Conservation (phyloP, 768 basidiomycete species). For the Agaricus subrufescens region DNA sequence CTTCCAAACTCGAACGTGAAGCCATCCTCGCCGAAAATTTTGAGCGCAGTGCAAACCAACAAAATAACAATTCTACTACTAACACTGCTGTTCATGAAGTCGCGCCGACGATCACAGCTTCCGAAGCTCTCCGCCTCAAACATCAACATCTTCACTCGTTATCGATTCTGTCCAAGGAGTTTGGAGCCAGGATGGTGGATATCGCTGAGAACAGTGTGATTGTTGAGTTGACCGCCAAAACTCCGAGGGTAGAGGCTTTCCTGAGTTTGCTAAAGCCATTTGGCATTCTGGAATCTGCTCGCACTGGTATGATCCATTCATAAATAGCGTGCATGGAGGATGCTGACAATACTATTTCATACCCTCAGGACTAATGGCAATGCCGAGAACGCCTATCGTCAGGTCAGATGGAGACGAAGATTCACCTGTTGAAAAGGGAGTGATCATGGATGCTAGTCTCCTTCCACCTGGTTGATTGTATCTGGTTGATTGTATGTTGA, state of each 20-base stretch:
- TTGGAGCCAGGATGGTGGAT: slow-evolving; percentile 91
- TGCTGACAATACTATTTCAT: slow-evolving; percentile 1
- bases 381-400: slow-evolving; percentile 90
- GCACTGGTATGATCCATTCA: slow-evolving; percentile 64
- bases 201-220: slow-evolving; percentile 93
- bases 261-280: slow-evolving; percentile 88
- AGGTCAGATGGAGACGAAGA: slow-evolving; percentile 56
- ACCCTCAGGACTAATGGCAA: slow-evolving; percentile 84
- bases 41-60: slow-evolving; percentile 52
- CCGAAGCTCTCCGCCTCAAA: slow-evolving; percentile 83
- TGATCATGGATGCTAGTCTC: slow-evolving; percentile 80
- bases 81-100: slow-evolving; percentile 1
- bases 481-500: slow-evolving; percentile 49
- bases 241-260: slow-evolving; percentile 88
- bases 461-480: slow-evolving; percentile 79
- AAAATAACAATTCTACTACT: slow-evolving; percentile 8
- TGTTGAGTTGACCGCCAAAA: slow-evolving; percentile 93
- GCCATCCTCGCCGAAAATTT: slow-evolving; percentile 71
- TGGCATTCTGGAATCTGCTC: slow-evolving; percentile 91
- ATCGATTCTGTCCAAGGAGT: slow-evolving; percentile 77
- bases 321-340: background rate
- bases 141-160: slow-evolving; percentile 90
- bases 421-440: slow-evolving; percentile 38
- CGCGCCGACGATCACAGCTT: slow-evolving; percentile 54
- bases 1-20: slow-evolving; percentile 65